Percentiles rank a stretch among this genome's conserved stretches.
phyloP scores from a whole-genome alignment of 371 early-diverging fungal genomes.

The Thermomucor indicae-seudaticae region DNA sequence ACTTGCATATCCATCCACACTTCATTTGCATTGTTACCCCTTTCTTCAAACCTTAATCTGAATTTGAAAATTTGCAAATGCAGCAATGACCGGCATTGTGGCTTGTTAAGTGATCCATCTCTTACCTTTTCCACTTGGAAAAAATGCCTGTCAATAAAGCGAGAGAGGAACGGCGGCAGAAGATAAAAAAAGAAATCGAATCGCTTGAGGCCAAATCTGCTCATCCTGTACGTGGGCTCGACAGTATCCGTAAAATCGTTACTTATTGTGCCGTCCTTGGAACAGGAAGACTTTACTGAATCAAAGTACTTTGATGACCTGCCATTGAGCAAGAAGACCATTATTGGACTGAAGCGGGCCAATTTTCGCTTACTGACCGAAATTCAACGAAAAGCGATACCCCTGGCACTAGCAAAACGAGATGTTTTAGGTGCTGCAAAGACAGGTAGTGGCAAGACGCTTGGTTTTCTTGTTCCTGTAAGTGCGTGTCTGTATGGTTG shows the following conservation, averaged over 20 bases:
- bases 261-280: not conserved
- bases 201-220: conserved; percentile 28
- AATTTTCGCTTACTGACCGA: conserved; percentile 95
- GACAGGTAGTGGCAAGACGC: conserved; percentile 99
- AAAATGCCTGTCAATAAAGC: too few relatives aligned
- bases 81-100: too few relatives aligned
- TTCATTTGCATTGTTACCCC: too few relatives aligned
- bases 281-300: conserved; percentile 31
- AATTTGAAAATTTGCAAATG: too few relatives aligned
- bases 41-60: too few relatives aligned
- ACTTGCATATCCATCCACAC: too few relatives aligned
- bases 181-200: conserved; percentile 25
- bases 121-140: too few relatives aligned
- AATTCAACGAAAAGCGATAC: conserved; percentile 92
- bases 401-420: conserved; percentile 78
- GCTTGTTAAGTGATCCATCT: too few relatives aligned
- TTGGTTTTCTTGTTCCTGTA: conserved; percentile 97
- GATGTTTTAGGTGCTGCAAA: conserved; percentile 98
- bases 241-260: not conserved
- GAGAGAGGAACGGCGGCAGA: conserved; percentile 1
- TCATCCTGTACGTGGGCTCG: conserved; percentile 24
- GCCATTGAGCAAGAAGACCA: conserved; percentile 65
- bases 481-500: conserved; percentile 11
- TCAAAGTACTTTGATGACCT: conserved; percentile 55
- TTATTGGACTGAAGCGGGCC: conserved; percentile 63